Evolutionary conservation across 129 eudicot species (phyloP), one percentile per base, ranked within the genome.

Genomic region (Pulicaria dysenterica): DNA sequence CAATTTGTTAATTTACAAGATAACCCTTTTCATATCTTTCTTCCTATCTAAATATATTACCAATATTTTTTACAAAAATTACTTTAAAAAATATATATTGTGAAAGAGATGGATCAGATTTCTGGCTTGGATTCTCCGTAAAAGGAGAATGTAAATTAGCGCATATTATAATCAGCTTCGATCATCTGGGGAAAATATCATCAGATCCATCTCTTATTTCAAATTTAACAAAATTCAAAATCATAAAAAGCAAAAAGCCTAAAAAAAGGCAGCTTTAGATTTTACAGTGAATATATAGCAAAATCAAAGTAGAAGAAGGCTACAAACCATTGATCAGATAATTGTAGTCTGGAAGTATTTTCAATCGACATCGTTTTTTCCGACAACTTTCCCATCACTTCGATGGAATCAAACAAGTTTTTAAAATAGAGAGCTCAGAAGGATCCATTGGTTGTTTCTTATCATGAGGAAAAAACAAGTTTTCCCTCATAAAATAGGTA

Each of bases 401-500:
- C 87, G 77, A 79, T 5, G 67, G 51, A 9, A 48, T 14, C 19
- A 7, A 19, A 24, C 6, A n/a, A n/a, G n/a, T n/a, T n/a, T n/a
- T n/a, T 8, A 17, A 6, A 34, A 2, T 13, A 56, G 73, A 31
- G 38, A 76, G 89, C 92, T 87, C 87, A 84, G 89, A 87, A 87
- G 87, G 92, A 84, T 87, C 92, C 92, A 84, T 87, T 84, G 92
- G 88, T 74, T 17, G 63, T 69, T 79, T 72, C 67, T 67, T 70
- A 84, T 81, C 85, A 83, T 8, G 65, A 41, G 41, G 15, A 54
- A 64, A 55, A 55, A 37, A 12, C 64, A 42, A 31, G 55, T 31
- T 63, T 57, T 60, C 83, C 67, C 69, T 87, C 92, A 82, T 70
- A 79, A 87, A 87, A 87, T 87, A 84, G 89, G 92, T 87, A 87